These are phyloP conservation scores for Myriosclerotinia duriaeana DNA, from an alignment of 2,329 filamentous ascomycete genomes.

Conservation along the genomic window DNA sequence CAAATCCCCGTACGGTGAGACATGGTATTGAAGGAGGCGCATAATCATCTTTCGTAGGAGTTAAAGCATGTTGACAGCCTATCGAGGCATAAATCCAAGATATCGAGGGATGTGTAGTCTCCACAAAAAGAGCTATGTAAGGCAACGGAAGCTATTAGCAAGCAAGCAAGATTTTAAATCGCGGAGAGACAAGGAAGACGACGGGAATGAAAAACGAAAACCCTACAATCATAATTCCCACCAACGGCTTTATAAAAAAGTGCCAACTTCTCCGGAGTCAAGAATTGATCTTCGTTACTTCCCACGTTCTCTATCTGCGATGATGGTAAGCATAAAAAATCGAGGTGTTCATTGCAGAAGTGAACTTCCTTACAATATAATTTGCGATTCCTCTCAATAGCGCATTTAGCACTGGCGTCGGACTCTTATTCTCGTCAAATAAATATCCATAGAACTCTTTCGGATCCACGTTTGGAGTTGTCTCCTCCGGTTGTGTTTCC, in stretches of 20 bases:
- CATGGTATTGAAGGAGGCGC: slow-evolving; percentile 76
- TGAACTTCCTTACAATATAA: slow-evolving; percentile 60
- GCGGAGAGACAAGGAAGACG: slow-evolving; percentile 17
- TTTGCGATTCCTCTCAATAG: slow-evolving; percentile 67
- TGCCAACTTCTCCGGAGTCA: slow-evolving; percentile 71
- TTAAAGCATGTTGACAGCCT: slow-evolving; percentile 84
- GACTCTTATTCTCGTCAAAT: slow-evolving; percentile 65
- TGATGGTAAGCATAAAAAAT: slow-evolving; percentile 15
- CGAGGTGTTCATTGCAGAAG: neutral
- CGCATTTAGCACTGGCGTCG: slow-evolving; percentile 65
- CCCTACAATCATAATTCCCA: slow-evolving; percentile 68
- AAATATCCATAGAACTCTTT: slow-evolving; percentile 60
- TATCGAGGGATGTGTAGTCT: slow-evolving; percentile 70
- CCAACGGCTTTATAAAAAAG: slow-evolving; percentile 74
- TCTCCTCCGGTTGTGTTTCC: slow-evolving; percentile 25
- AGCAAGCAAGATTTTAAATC: slow-evolving; percentile 22
- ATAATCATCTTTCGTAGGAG: slow-evolving; percentile 70
- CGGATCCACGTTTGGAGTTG: slow-evolving; percentile 33
- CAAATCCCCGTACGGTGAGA: slow-evolving; percentile 79
- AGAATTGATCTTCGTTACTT: slow-evolving; percentile 51
- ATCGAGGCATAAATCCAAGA: slow-evolving; percentile 91
- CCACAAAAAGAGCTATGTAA: slow-evolving; percentile 67
- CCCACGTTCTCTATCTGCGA: slow-evolving; percentile 58
- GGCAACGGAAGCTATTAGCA: slow-evolving; percentile 27
- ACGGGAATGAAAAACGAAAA: neutral